Evolutionary conservation across 73 alveolate species (phyloP).

Genomic region (Paramecium bursaria): DNA sequence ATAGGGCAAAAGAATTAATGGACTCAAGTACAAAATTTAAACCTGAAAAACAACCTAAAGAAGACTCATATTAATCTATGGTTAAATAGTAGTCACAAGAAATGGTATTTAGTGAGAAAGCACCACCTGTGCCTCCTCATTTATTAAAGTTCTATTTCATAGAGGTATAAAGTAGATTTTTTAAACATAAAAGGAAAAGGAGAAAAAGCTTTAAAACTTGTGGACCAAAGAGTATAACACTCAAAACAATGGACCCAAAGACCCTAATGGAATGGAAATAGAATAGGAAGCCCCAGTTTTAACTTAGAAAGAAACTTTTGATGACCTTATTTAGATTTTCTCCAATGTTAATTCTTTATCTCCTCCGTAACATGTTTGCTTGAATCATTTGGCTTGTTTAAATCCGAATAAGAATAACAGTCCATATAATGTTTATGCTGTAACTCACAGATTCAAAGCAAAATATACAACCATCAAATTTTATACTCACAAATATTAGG

Average conservation of each 20-base stretch:
- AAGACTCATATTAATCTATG: not conserved
- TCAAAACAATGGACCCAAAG: not conserved
- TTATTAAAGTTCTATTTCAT: constrained; percentile 41
- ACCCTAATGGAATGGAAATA: constrained; percentile 56
- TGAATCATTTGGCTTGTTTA: constrained; percentile 60
- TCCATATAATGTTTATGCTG: constrained; percentile 61
- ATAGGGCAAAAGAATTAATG: constrained; percentile 62
- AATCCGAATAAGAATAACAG: constrained; percentile 12
- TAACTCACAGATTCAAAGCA: constrained; percentile 68
- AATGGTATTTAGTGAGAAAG: constrained; percentile 59
- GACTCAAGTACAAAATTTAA: constrained; percentile 56
- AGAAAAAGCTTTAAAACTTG: constrained; percentile 23
- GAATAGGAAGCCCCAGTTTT: constrained; percentile 53
- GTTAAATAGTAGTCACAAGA: constrained; percentile 29
- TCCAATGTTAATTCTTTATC: constrained; percentile 63
- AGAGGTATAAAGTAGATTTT: not conserved
- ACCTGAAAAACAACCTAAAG: constrained; percentile 24
- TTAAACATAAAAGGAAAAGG: constrained; percentile 51
- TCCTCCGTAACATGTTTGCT: constrained; percentile 58
- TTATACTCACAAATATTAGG: constrained; percentile 67
- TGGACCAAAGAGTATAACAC: constrained; percentile 31
- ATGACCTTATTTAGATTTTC: constrained; percentile 57
- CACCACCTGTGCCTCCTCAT: constrained; percentile 72
- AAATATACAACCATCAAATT: constrained; percentile 67
- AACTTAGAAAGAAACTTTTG: constrained; percentile 59